Percentiles rank a stretch among this genome's conserved stretches.
Evolutionary conservation across 192 early-diverging fungal species (phyloP).

Genomic region (Pecoramyces ruminantium): DNA sequence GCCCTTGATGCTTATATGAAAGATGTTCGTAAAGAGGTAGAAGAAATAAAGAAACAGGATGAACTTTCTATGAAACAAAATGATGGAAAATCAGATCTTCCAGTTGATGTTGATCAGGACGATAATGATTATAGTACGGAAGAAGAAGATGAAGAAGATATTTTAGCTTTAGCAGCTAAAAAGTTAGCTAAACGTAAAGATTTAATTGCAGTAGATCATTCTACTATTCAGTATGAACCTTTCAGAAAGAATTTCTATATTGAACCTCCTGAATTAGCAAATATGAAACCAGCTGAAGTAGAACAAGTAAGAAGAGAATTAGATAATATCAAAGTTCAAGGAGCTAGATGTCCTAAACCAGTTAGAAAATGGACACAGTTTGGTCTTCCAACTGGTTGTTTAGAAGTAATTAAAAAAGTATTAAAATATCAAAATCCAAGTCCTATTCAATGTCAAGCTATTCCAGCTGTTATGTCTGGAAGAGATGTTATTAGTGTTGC

Average conservation of each 20-base stretch:
- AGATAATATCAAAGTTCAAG: slow-evolving; percentile 86
- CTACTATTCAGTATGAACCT: slow-evolving; percentile 61
- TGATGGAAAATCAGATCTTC: slow-evolving; percentile 29
- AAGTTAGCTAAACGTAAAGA: slow-evolving; percentile 75
- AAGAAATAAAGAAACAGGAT: slow-evolving; percentile 47
- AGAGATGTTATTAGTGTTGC: slow-evolving; percentile 91
- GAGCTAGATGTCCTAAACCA: slow-evolving; percentile 80
- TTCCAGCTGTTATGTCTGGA: slow-evolving; percentile 92
- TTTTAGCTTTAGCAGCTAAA: slow-evolving; percentile 49
- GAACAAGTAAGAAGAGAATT: slow-evolving; percentile 66
- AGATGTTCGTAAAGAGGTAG: slow-evolving; percentile 55
- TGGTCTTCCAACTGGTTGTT: slow-evolving; percentile 55
- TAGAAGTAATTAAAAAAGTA: slow-evolving; percentile 56
- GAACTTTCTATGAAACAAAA: slow-evolving; percentile 9
- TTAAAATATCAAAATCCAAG: slow-evolving; percentile 74
- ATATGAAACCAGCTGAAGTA: slow-evolving; percentile 67
- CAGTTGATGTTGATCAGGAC: not conserved
- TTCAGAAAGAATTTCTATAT: slow-evolving; percentile 91
- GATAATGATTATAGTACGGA: not conserved
- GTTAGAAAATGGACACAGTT: slow-evolving; percentile 88
- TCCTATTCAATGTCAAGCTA: slow-evolving; percentile 77
- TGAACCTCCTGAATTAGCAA: slow-evolving; percentile 76
- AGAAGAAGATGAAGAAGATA: slow-evolving; percentile 15
- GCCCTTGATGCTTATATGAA: slow-evolving; percentile 80
- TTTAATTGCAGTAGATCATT: slow-evolving; percentile 69